Percentiles rank a stretch among this genome's conserved stretches.
These are phyloP conservation scores for Pythium aquatile DNA, from an alignment of 352 stramenopile genomes.

Conservation along the genomic window DNA sequence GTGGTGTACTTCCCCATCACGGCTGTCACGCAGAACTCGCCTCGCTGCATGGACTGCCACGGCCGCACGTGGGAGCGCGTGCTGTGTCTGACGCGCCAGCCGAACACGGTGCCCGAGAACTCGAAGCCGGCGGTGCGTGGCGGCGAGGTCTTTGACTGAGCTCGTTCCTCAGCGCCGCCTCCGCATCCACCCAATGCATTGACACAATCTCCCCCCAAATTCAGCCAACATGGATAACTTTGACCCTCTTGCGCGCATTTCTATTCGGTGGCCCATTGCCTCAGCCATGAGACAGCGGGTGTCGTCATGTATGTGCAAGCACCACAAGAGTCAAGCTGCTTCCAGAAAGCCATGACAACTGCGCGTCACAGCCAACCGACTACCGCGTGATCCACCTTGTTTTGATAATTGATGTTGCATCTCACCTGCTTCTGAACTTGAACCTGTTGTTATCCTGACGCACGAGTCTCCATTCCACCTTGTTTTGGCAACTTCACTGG, in stretches of 20 bases:
- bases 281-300: not conserved
- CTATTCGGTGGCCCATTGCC: not conserved
- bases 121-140: conserved; percentile 38
- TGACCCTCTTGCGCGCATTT: not conserved
- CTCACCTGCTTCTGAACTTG: conserved; percentile 26
- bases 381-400: not conserved
- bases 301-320: not conserved
- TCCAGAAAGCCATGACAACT: conserved; percentile 11
- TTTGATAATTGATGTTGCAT: conserved; percentile 9
- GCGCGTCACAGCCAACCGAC: conserved; percentile 14
- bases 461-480: conserved; percentile 17
- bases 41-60: conserved; percentile 85
- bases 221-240: conserved; percentile 1
- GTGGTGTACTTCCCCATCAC: conserved; percentile 92
- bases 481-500: conserved; percentile 28
- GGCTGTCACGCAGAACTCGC: conserved; percentile 83
- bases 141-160: conserved; percentile 69
- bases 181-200: not conserved
- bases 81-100: conserved; percentile 93
- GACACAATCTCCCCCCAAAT: not conserved
- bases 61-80: conserved; percentile 94
- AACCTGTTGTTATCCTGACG: conserved; percentile 18
- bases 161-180: not conserved
- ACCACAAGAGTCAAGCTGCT: not conserved
- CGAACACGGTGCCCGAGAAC: conserved; percentile 80